These are phyloP conservation scores for Colletotrichum shisoi DNA, from an alignment of 2,329 filamentous ascomycete genomes.

Conservation along the genomic window DNA sequence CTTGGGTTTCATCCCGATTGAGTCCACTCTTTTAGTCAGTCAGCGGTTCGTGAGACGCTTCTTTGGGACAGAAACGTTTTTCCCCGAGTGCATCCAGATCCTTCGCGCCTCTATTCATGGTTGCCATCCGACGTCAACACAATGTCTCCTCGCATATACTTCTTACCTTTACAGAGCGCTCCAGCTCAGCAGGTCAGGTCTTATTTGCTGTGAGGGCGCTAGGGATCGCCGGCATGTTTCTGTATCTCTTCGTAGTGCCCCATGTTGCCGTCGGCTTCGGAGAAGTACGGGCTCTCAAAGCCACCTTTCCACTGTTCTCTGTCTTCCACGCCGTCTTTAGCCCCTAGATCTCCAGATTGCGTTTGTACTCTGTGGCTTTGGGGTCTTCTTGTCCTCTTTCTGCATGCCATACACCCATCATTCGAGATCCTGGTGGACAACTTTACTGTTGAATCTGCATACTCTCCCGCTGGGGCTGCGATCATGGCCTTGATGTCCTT, in stretches of 20 bases:
- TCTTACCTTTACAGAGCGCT: not conserved
- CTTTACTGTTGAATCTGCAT: conserved; percentile 1
- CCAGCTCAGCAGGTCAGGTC: not conserved
- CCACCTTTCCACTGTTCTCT: conserved; percentile 10
- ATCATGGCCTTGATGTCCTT: too few relatives aligned
- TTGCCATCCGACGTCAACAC: not conserved
- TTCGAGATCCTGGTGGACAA: conserved; percentile 5
- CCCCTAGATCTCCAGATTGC: not conserved
- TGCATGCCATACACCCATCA: not conserved
- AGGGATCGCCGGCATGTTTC: not conserved
- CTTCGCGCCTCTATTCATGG: conserved; percentile 7
- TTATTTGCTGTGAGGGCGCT: not conserved
- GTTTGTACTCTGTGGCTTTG: not conserved
- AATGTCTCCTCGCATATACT: not conserved
- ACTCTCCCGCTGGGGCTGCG: not conserved
- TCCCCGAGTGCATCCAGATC: not conserved
- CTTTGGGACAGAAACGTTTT: too few relatives aligned
- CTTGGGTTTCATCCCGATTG: conserved; percentile 9
- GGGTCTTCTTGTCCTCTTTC: not conserved
- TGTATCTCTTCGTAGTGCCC: not conserved
- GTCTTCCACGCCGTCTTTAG: not conserved
- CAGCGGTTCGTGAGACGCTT: too few relatives aligned
- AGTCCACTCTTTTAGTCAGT: not conserved
- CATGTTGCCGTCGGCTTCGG: not conserved
- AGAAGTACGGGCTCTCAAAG: conserved; percentile 1